A percentile compares a stretch with the other conserved stretches of the same genome.
Conservation (phyloP, 805 yeast genomes). For the Kuraishia capsulata region DNA sequence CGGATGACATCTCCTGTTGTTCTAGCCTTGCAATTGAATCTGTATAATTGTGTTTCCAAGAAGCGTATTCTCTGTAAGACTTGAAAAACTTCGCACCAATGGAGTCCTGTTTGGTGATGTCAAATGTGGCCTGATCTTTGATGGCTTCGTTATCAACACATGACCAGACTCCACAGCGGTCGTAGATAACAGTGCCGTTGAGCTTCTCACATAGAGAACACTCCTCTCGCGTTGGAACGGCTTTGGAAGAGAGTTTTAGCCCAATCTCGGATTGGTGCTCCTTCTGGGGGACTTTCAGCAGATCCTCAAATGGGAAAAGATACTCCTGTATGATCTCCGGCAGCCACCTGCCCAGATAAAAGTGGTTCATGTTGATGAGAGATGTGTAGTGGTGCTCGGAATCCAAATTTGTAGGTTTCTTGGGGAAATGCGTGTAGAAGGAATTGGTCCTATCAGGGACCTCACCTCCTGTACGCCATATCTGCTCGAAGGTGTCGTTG, state of each 20-base stretch:
- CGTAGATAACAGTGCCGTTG: slow-evolving; percentile 18
- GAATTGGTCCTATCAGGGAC: slow-evolving; percentile 17
- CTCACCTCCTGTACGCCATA: slow-evolving; percentile 18
- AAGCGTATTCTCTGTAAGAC: slow-evolving; percentile 13
- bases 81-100: slow-evolving; percentile 13
- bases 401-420: slow-evolving; percentile 21
- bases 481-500: slow-evolving; percentile 15
- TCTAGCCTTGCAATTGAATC: slow-evolving; percentile 9
- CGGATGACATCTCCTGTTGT: slow-evolving; percentile 8
- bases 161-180: slow-evolving; percentile 20
- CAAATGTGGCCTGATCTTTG: background rate
- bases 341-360: slow-evolving; percentile 24
- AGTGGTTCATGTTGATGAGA: slow-evolving; percentile 18
- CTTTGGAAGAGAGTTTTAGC: slow-evolving; percentile 15
- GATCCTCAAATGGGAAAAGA: slow-evolving; percentile 18
- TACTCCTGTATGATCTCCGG: slow-evolving; percentile 15
- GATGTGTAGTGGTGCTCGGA: slow-evolving; percentile 20
- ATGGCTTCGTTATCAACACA: slow-evolving; percentile 10
- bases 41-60: slow-evolving; percentile 12
- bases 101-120: slow-evolving; percentile 11
- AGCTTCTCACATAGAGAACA: slow-evolving; percentile 18
- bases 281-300: too few species aligned
- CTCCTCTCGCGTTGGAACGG: slow-evolving; percentile 21
- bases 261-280: background rate
- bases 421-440: slow-evolving; percentile 23